Evolutionary conservation across 805 yeast genomes (phyloP), one percentile per base, ranked within the genome.

Genomic region (Naumovozyma dairenensis): DNA sequence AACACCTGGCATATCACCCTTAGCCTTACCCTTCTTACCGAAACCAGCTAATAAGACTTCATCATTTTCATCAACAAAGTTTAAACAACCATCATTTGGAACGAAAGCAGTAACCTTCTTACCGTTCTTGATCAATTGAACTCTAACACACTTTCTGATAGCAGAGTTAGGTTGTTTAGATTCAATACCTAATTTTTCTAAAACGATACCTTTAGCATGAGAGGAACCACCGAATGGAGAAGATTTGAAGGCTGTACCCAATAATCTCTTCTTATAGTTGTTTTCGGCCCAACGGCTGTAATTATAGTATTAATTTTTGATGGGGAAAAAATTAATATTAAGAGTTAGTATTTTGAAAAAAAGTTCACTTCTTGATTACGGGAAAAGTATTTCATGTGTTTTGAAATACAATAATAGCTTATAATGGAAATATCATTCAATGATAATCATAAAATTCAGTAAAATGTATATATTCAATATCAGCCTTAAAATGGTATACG

Each of bases 1-100:
- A 67, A 92, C 99, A 85, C 99, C 99, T 71, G 98, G 98, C 66
- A 92, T 89, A 87, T 92, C 99, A 80, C 99, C 98, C 94, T 92
- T 92, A 71, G 98, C 98, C 80, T 92, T 92, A 78, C 98, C 98
- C 80, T 95, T 92, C 77, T 97, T 86, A 85, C 99, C 99, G 86
- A 92, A 92, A 80, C 99, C 99, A 63, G 99, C 97, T 61, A 92
- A 78, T 63, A 92, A 77, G 60, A 92, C 99, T 73, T 92, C 97
- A 75, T 92, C 99, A 79, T 92, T 92, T 77, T 92, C 97, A 69
- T 92, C 99, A 62, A 92, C 96, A 60, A 80, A 92, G 92, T 92
- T 92, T 71, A 92, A 75, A 80, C 98, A 92, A 89, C 99, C 99
- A 74, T 92, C 99, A 65, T 92, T 89, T 72, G 99, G 98, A 66